Evolutionary conservation across 345 rosid species (phyloP), one percentile per base, ranked within the genome.

Genomic region (Brassica rapa): DNA sequence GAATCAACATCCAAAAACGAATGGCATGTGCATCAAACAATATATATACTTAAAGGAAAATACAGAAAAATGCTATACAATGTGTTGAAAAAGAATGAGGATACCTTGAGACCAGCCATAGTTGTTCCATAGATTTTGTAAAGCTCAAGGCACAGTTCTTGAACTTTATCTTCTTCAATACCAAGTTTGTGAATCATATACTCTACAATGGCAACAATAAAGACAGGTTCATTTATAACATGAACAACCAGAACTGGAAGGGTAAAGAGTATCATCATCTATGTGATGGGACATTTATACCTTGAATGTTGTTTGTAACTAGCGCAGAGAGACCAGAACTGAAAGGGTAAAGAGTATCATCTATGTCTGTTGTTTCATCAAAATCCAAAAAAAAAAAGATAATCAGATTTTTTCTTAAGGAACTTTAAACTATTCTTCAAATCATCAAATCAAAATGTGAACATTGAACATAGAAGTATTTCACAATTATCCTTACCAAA

Each of bases 21-120:
- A 19, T 19, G 51, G n/a, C 51, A 43, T 46, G 16, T 14, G 55
- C 6, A 46, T 46, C 11, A 19, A 43, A 11, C 51, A 43, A 43
- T n/a, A 43, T 2, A 43, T n/a, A 43, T 2, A 11, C 51, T 2
- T 43, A 41, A 43, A 43, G 51, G 51, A 41, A 41, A 9, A 41
- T 11, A 41, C n/a, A 39, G 1, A 7, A 35, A 35, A 35, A 8
- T 35, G 41, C 21, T 19, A 19, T 19, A 19, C 21, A 19, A 19
- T 19, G 21, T 19, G 21, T 19, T 19, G 21, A 10, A 41, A 64
- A 10, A 53, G 62, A 74, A 84, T 19, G 21, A 19, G 21, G 21
- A 19, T 19, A 92, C 98, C 93, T 82, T 86, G 70, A 95, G 93
- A 78, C 99, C 99, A 81, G 99, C 97, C 99, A 93, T 85, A 70